Evolutionary conservation across 202 grass and related monocot genomes (phyloP).

Genomic region (Zizania palustris): DNA sequence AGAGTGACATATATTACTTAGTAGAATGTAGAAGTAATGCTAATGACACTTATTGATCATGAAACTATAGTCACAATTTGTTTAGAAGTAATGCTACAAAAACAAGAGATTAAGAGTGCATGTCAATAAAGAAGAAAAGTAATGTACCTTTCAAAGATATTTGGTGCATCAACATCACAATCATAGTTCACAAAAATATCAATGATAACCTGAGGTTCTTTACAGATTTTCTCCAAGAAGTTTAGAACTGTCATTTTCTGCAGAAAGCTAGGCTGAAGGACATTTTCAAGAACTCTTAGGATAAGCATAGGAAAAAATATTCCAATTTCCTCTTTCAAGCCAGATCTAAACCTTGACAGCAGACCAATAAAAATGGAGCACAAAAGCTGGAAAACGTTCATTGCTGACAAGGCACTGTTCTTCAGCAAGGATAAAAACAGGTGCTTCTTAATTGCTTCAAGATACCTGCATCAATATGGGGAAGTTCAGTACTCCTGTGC

Average conservation of each 20-base stretch:
- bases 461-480: conserved; percentile 65
- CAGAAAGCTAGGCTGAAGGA: conserved; percentile 93
- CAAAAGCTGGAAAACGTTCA: conserved; percentile 93
- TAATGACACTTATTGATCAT: not conserved
- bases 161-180: conserved; percentile 98
- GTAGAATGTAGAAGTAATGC: conserved; percentile 7
- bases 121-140: conserved; percentile 30
- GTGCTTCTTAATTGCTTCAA: conserved; percentile 91
- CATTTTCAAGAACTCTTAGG: conserved; percentile 90
- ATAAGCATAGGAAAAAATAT: conserved; percentile 99
- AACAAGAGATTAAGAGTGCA: not conserved
- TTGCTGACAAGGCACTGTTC: conserved; percentile 90
- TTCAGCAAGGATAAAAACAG: conserved; percentile 97
- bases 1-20: conserved; percentile 33
- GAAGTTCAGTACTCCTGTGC: conserved; percentile 32
- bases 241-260: conserved; percentile 98
- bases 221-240: conserved; percentile 84
- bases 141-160: conserved; percentile 95
- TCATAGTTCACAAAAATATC: conserved; percentile 99
- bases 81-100: conserved; percentile 23
- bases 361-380: conserved; percentile 92
- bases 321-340: conserved; percentile 96
- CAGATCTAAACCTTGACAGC: conserved; percentile 83
- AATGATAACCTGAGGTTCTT: conserved; percentile 84
- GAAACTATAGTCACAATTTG: conserved; percentile 32